Percentiles rank a stretch among this genome's conserved stretches.
phyloP scores from a whole-genome alignment of 257 asterid genomes.

The Fraxinus cuspidata region DNA sequence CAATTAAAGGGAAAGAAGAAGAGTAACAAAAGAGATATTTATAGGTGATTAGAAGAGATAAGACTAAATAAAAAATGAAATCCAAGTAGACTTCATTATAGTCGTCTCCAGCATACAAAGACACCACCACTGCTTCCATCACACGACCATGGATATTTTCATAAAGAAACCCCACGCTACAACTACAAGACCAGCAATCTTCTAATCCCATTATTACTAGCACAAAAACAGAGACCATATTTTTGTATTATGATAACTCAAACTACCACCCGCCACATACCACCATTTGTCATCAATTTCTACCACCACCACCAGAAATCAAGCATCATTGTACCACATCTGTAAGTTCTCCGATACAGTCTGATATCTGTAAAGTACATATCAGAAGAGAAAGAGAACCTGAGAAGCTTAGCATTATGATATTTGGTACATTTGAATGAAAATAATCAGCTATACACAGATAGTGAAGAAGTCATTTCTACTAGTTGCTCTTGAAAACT shows the following conservation, averaged over 20 bases:
- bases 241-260: background rate
- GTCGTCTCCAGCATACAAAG: background rate
- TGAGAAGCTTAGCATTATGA: background rate
- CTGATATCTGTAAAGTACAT: background rate
- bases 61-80: background rate
- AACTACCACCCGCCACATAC: background rate
- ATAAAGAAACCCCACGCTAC: background rate
- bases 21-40: background rate
- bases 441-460: background rate
- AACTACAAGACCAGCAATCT: background rate
- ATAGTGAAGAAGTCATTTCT: background rate
- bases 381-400: background rate
- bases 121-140: background rate
- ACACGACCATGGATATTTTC: background rate
- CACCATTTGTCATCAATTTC: background rate
- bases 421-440: background rate
- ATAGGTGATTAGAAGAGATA: background rate
- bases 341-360: background rate
- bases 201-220: background rate
- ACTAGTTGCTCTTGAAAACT: background rate
- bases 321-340: background rate
- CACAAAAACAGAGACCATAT: background rate
- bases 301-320: background rate
- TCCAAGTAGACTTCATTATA: background rate
- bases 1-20: background rate